Evolutionary conservation across 768 basidiomycete species (phyloP), one percentile per base, ranked within the genome.

Genomic region (Kwoniella pini): DNA sequence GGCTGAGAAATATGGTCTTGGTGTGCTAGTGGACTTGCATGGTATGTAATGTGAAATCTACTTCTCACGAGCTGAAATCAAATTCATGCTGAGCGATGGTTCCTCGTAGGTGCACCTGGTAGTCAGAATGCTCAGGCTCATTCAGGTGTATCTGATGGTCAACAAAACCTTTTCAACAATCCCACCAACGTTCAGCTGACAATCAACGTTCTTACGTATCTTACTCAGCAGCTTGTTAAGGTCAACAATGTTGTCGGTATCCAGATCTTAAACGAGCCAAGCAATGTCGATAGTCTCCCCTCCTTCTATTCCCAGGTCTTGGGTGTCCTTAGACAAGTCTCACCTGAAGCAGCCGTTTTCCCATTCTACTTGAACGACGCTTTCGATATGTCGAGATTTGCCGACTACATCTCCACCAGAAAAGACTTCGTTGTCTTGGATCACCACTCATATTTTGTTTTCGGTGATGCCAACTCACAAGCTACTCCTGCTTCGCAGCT

Each of bases 201-300:
- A 0, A 73, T 82, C 30, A 67, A 74, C 31, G 76, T 80, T 5
- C 67, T 82, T 79, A 85, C 79, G 39, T 81, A 76, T 65, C 68
- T 75, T 24, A 74, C 72, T 3, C 60, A 71, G 39, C 73, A 76
- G 43, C 59, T 78, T 28, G 72, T 70, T 31, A 70, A 74, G n/a
- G 74, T 73, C 24, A 73, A 69, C 45, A 76, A 78, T 51, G 65
- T 78, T 13, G 73, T 78, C 30, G 77, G 77, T 17, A 71, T 78
- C 38, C 59, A 78, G 61, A 54, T 78, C 12, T 44, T 78, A 11
- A 78, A 78, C 60, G 75, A 78, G 56, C 75, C 77, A 1, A 67
- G 54, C 30, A 72, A 73, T 40, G 74, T 71, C 46, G 67, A 68
- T 27, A 49, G 59, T 28, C 55, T 76, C 2, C 64, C 63, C 0